phyloP scores from a whole-genome alignment of 2,329 filamentous ascomycete genomes.

The Hypomyces perniciosus region DNA sequence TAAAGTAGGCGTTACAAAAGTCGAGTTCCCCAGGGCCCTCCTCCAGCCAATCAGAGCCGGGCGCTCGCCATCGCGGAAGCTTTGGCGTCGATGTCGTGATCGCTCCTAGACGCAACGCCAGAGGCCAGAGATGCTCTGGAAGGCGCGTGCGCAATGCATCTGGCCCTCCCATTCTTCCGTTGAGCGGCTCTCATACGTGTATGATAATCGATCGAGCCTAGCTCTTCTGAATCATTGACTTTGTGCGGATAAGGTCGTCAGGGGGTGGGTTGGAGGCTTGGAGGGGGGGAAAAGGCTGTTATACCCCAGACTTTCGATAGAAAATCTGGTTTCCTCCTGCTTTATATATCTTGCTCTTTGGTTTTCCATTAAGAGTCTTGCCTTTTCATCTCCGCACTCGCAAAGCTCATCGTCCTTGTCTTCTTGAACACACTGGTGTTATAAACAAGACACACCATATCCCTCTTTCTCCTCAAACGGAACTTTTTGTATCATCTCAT shows the following conservation, averaged over 20 bases:
- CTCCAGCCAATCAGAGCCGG: constrained; percentile 31
- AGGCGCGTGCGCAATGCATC: constrained; percentile 32
- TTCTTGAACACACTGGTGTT: background rate
- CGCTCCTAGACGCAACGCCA: constrained; percentile 29
- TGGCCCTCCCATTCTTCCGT: constrained; percentile 1
- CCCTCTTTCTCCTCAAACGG: background rate
- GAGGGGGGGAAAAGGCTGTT: background rate
- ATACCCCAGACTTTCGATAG: background rate
- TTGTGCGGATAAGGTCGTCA: no score
- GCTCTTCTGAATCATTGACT: no score
- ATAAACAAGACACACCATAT: background rate
- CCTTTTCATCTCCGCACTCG: background rate
- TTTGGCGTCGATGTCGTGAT: constrained; percentile 50
- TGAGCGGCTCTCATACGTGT: constrained; percentile 1
- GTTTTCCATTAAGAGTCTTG: background rate
- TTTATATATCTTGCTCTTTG: background rate
- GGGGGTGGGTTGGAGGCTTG: no score
- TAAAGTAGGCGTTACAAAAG: constrained; percentile 1
- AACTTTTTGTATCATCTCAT: background rate
- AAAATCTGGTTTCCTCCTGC: background rate
- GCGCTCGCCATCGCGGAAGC: constrained; percentile 37
- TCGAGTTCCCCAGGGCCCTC: constrained; percentile 5
- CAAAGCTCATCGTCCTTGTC: background rate
- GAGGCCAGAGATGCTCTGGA: constrained; percentile 22
- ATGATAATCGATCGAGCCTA: no score